phyloP scores from a whole-genome alignment of 1,139 yeast species.

The Yarrowia galli region DNA sequence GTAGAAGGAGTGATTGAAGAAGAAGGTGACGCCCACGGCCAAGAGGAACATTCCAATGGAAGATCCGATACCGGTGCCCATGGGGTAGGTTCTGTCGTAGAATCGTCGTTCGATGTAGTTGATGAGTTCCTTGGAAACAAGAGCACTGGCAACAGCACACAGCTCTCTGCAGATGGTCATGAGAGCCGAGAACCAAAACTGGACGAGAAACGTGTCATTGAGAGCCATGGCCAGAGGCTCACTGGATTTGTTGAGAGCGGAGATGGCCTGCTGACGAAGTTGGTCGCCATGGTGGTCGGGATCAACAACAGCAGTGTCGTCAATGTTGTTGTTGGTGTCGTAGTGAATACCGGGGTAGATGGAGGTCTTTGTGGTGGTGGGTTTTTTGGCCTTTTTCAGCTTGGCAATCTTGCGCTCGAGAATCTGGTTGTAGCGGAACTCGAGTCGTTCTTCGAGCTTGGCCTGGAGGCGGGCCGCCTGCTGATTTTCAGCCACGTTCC shows the following conservation, averaged over 20 bases:
- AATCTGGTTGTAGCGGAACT: not conserved
- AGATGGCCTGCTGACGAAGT: conserved; percentile 4
- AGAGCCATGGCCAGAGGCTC: conserved; percentile 3
- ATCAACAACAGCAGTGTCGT: not conserved
- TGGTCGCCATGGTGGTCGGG: conserved; percentile 22
- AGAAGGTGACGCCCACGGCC: conserved; percentile 33
- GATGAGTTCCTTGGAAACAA: conserved; percentile 15
- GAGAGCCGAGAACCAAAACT: conserved; percentile 55
- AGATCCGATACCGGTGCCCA: conserved; percentile 30
- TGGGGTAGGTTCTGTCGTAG: conserved; percentile 40
- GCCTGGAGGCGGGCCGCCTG: not conserved
- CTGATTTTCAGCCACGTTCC: not conserved
- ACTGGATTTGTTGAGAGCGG: not conserved
- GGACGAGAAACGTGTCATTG: conserved; percentile 1
- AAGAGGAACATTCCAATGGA: conserved; percentile 27
- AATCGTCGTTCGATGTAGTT: conserved; percentile 5
- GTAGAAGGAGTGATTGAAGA: conserved; percentile 34
- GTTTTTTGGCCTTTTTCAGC: conserved; percentile 17
- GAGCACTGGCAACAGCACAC: conserved; percentile 27
- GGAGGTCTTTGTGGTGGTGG: not conserved
- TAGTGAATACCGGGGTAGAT: conserved; percentile 12
- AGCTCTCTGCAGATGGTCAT: conserved; percentile 19
- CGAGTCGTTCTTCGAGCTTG: conserved; percentile 7
- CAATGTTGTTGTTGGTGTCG: not conserved
- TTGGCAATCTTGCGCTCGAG: not conserved